Conservation (phyloP, 345 rosid genomes). For the Ceriops decandra region DNA sequence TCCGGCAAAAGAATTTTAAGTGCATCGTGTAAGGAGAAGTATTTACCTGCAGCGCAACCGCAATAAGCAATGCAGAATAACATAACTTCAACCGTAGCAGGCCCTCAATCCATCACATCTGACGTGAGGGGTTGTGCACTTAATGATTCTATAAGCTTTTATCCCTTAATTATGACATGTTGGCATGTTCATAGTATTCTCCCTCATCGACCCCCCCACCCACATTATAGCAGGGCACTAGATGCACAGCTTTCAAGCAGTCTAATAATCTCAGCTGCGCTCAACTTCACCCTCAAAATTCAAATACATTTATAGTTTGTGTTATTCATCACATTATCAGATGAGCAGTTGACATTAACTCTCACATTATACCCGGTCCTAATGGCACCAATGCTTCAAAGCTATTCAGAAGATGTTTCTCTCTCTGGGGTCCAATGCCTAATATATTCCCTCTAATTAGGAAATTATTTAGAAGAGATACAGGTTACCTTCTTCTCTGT, state of each 20-base stretch:
- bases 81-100: background rate
- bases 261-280: too few species aligned
- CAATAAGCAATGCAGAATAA: background rate
- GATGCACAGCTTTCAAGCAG: too few species aligned
- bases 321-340: background rate
- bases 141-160: background rate
- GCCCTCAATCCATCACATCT: background rate
- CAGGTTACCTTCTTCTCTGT: slow-evolving; percentile 61
- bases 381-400: too few species aligned
- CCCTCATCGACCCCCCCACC: too few species aligned
- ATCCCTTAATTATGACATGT: background rate
- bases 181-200: background rate
- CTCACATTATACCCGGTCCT: too few species aligned
- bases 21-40: slow-evolving; percentile 59
- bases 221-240: background rate
- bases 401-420: too few species aligned
- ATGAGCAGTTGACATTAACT: background rate
- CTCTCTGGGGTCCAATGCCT: background rate
- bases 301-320: too few species aligned
- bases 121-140: background rate
- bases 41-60: slow-evolving; percentile 50
- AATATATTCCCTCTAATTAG: background rate
- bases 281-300: too few species aligned
- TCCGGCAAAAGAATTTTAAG: slow-evolving; percentile 60
- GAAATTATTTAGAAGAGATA: slow-evolving; percentile 4